Percentiles rank a stretch among this genome's conserved stretches.
These are phyloP conservation scores for Thelonectria discophora DNA, from an alignment of 2,329 filamentous ascomycete species.

Conservation along the genomic window DNA sequence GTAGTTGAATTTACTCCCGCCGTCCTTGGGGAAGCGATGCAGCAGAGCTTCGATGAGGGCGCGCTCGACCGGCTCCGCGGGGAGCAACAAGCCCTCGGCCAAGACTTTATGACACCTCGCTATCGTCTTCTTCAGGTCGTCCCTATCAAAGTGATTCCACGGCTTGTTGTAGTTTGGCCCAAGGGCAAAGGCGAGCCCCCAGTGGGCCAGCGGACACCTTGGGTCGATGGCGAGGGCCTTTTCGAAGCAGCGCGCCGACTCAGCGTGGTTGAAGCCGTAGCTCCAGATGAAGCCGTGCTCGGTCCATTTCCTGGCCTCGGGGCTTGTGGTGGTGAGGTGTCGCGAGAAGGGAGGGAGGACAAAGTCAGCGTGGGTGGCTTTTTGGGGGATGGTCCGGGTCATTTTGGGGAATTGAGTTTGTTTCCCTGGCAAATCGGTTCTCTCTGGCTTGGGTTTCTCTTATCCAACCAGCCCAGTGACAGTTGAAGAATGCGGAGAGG, in stretches of 20 bases:
- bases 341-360: conserved; percentile 47
- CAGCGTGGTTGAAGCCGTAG: conserved; percentile 77
- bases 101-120: conserved; percentile 21
- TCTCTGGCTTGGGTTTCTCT: background rate
- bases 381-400: conserved; percentile 25
- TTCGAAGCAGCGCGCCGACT: conserved; percentile 69
- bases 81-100: conserved; percentile 28
- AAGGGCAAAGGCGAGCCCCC: conserved; percentile 73
- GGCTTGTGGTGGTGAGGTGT: conserved; percentile 60
- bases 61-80: conserved; percentile 55
- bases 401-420: conserved; percentile 24
- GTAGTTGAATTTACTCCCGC: conserved; percentile 52
- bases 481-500: no score
- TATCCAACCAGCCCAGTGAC: background rate
- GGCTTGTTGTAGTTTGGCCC: conserved; percentile 80
- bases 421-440: no score
- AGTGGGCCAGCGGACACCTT: conserved; percentile 68
- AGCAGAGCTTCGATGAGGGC: conserved; percentile 71
- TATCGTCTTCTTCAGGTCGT: conserved; percentile 36
- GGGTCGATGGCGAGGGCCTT: conserved; percentile 62
- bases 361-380: conserved; percentile 30
- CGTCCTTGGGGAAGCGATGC: conserved; percentile 65
- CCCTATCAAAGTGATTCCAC: conserved; percentile 56
- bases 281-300: conserved; percentile 73
- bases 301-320: conserved; percentile 69